phyloP scores from a whole-genome alignment of 495 filamentous ascomycete genomes.

The Xylaria venustula region DNA sequence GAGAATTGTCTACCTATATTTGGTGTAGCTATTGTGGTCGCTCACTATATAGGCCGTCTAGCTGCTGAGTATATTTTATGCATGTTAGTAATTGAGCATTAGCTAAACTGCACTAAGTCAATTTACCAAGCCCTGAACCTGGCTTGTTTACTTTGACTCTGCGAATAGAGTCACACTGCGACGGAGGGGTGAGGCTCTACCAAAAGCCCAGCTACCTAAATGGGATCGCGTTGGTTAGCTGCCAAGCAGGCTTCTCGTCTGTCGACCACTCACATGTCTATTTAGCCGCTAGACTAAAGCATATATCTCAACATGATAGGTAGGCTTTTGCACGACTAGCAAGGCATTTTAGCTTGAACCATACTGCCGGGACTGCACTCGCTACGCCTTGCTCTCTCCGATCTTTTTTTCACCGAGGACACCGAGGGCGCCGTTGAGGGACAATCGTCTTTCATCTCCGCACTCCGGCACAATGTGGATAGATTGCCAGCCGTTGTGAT shows the following conservation, averaged over 20 bases:
- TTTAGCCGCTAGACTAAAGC: neutral
- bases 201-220: neutral
- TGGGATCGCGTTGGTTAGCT: neutral
- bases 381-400: neutral
- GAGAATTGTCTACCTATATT: too few species aligned
- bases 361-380: constrained; percentile 20
- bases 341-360: constrained; percentile 20
- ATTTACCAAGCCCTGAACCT: neutral
- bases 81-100: neutral
- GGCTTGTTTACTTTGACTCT: neutral
- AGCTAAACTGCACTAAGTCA: neutral
- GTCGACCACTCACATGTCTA: neutral
- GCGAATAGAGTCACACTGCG: too few species aligned
- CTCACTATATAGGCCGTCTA: too few species aligned
- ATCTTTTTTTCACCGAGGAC: neutral
- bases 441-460: neutral
- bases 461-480: neutral
- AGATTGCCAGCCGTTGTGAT: neutral
- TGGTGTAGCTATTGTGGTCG: too few species aligned
- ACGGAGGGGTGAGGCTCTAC: neutral
- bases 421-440: neutral
- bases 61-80: neutral
- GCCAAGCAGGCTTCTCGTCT: neutral
- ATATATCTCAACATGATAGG: constrained; percentile 10
- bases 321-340: neutral